phyloP scores from a whole-genome alignment of 1,284 basidiomycete genomes.

The Peniophora sp. region DNA sequence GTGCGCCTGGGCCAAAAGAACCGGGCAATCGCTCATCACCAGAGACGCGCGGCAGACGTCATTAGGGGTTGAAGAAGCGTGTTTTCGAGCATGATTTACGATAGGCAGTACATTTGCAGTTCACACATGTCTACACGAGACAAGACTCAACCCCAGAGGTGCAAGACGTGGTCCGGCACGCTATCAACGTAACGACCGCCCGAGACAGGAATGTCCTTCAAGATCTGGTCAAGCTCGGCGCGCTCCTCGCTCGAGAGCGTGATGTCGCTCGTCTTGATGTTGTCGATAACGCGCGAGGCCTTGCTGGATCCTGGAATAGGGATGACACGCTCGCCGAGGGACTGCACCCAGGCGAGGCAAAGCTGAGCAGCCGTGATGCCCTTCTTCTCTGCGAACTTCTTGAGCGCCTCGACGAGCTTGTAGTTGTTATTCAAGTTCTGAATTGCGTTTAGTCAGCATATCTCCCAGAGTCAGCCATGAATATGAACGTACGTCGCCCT shows the following conservation, averaged over 20 bases:
- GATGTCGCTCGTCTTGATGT: not conserved
- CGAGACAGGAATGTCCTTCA: not conserved
- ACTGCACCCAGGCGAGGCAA: constrained; percentile 52
- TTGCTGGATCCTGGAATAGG: constrained; percentile 42
- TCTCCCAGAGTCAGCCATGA: not conserved
- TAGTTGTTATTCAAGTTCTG: constrained; percentile 48
- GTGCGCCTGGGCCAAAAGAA: too few relatives aligned
- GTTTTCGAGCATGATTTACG: too few relatives aligned
- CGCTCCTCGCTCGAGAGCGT: not conserved
- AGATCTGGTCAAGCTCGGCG: not conserved
- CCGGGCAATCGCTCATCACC: too few relatives aligned
- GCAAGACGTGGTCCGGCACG: not conserved
- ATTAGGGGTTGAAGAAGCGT: too few relatives aligned
- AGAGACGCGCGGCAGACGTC: too few relatives aligned
- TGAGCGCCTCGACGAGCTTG: constrained; percentile 41
- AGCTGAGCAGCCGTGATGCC: constrained; percentile 49
- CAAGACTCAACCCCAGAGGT: not conserved
- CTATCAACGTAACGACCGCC: not conserved
- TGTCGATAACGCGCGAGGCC: not conserved
- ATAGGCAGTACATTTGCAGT: too few relatives aligned
- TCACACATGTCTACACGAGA: too few relatives aligned
- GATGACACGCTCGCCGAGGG: constrained; percentile 38
- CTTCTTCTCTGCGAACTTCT: constrained; percentile 39
- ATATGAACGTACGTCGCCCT: constrained; percentile 18
- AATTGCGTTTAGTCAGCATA: not conserved